Evolutionary conservation across 2,329 filamentous ascomycete genomes (phyloP).

Genomic region (Ophiostoma ips): DNA sequence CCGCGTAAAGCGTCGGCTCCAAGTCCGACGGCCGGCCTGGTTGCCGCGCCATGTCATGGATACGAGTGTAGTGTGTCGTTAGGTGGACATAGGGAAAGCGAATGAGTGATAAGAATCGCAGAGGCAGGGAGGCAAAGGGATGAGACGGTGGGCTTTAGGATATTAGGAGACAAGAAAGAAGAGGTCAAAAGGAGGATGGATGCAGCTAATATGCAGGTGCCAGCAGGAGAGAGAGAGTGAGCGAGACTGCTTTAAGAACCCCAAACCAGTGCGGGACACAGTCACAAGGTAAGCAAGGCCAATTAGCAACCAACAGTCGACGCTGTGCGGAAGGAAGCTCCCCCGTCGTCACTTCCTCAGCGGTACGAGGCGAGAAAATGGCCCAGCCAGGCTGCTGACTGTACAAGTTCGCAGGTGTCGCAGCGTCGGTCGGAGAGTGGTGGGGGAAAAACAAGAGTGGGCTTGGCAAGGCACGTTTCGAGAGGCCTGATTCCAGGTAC

Average conservation of each 20-base stretch:
- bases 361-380: not conserved
- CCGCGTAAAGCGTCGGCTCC: not conserved
- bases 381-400: not conserved
- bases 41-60: constrained; percentile 8
- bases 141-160: not conserved
- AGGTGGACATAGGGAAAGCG: not conserved
- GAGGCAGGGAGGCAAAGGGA: not conserved
- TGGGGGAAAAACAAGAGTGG: not conserved
- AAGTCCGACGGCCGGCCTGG: constrained; percentile 1
- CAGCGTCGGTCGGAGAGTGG: not conserved
- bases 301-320: not conserved
- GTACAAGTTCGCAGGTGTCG: not conserved
- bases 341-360: not conserved
- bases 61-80: not conserved
- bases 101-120: not conserved
- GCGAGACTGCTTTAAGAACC: not conserved
- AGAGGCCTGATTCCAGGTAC: too few species aligned
- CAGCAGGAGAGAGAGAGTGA: not conserved
- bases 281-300: not conserved
- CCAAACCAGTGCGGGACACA: not conserved
- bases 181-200: not conserved
- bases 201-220: not conserved
- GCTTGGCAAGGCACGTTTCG: not conserved
- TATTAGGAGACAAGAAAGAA: not conserved
- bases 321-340: not conserved